Evolutionary conservation across 208 protist genomes (phyloP).

Genomic region (Borovskyia barvae): DNA sequence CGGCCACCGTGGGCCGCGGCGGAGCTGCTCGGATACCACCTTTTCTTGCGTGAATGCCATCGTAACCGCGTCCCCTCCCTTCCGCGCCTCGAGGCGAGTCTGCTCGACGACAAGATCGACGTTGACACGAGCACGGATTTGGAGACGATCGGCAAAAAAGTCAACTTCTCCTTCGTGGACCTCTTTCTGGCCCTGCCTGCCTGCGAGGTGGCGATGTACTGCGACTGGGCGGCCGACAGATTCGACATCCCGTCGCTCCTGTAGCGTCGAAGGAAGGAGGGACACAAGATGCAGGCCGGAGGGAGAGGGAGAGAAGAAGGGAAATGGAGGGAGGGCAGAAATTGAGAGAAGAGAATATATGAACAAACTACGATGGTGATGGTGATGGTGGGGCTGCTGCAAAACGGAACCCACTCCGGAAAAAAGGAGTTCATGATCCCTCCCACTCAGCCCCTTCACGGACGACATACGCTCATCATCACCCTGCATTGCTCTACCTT

Average conservation of each 20-base stretch:
- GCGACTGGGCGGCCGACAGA: conserved; percentile 18
- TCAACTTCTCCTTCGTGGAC: conserved; percentile 1
- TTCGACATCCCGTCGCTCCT: too few relatives aligned
- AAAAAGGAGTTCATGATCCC: too few relatives aligned
- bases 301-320: not conserved
- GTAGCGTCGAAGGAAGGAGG: too few relatives aligned
- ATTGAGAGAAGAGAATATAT: not conserved
- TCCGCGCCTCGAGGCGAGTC: not conserved
- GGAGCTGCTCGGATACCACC: conserved; percentile 1
- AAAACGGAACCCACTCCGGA: not conserved
- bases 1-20: not conserved
- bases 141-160: not conserved
- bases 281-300: too few relatives aligned
- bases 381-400: not conserved
- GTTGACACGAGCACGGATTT: not conserved
- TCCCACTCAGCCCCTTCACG: too few relatives aligned
- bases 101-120: not conserved
- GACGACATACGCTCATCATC: too few relatives aligned
- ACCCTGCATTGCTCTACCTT: too few relatives aligned
- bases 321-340: too few relatives aligned
- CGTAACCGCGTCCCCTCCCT: not conserved
- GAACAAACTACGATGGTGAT: not conserved
- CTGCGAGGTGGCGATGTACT: conserved; percentile 20
- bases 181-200: conserved; percentile 13
- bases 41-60: conserved; percentile 5